These are phyloP conservation scores for Neofusicoccum cordaticola DNA, from an alignment of 2,329 filamentous ascomycete species.

Conservation along the genomic window DNA sequence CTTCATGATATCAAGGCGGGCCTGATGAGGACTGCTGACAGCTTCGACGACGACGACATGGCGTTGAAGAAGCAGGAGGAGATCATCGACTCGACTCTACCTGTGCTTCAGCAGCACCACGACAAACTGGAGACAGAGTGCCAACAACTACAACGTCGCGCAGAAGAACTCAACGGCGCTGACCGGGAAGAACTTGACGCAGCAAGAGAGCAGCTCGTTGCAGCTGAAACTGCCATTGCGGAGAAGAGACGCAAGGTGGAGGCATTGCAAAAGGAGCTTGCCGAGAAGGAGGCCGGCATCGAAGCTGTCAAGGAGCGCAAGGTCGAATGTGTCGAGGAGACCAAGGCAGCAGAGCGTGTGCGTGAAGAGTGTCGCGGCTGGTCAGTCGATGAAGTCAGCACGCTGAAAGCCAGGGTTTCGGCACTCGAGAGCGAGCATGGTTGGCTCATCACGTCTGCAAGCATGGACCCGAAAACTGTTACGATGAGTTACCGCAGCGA, in stretches of 20 bases:
- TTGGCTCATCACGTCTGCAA: slow-evolving; percentile 67
- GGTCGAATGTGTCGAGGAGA: slow-evolving; percentile 67
- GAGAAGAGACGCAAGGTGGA: slow-evolving; percentile 67
- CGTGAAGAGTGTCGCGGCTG: slow-evolving; percentile 88
- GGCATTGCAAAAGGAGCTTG: slow-evolving; percentile 63
- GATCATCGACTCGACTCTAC: slow-evolving; percentile 66
- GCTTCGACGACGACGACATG: slow-evolving; percentile 71
- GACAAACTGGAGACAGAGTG: slow-evolving; percentile 63
- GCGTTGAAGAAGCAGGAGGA: slow-evolving; percentile 65
- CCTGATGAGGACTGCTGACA: slow-evolving; percentile 69
- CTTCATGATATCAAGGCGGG: slow-evolving; percentile 79
- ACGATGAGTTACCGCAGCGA: slow-evolving; percentile 72
- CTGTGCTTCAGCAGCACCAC: slow-evolving; percentile 60
- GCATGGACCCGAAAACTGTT: slow-evolving; percentile 56
- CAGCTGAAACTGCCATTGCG: slow-evolving; percentile 66
- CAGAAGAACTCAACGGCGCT: slow-evolving; percentile 71
- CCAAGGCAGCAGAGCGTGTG: slow-evolving; percentile 76
- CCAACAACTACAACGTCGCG: slow-evolving; percentile 66
- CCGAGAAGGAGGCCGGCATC: slow-evolving; percentile 64
- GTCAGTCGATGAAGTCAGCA: slow-evolving; percentile 75
- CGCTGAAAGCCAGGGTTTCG: slow-evolving; percentile 69
- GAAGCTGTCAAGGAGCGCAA: slow-evolving; percentile 65
- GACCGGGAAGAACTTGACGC: slow-evolving; percentile 75
- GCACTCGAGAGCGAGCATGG: slow-evolving; percentile 64
- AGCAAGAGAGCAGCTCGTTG: slow-evolving; percentile 66